Conservation (phyloP, 345 rosid species). For the Dimocarpus longan region DNA sequence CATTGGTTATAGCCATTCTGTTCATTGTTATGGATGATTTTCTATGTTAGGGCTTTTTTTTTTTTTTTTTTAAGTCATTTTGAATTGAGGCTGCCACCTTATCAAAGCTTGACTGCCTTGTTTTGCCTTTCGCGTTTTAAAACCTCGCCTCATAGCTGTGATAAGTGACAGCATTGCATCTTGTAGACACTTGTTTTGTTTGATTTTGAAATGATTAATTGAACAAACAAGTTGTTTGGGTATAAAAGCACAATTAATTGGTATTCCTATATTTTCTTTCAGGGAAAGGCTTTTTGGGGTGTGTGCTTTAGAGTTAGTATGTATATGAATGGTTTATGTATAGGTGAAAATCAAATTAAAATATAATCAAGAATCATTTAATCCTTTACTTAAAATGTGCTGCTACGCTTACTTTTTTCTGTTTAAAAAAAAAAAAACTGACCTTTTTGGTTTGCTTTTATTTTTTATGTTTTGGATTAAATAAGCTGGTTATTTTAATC, state of each 20-base stretch:
- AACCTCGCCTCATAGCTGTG: background rate
- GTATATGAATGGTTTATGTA: background rate
- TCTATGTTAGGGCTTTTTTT: background rate
- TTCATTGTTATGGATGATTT: background rate
- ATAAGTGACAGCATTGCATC: background rate
- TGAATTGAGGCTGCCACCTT: background rate
- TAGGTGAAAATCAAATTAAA: background rate
- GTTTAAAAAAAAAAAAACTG: background rate
- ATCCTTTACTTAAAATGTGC: background rate
- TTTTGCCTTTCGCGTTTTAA: background rate
- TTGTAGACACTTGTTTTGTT: background rate
- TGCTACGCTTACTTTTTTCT: background rate
- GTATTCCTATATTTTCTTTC: background rate
- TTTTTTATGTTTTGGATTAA: background rate
- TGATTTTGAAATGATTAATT: background rate
- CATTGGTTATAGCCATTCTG: background rate
- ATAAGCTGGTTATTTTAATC: background rate
- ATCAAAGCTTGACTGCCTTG: background rate
- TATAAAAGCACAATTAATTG: background rate
- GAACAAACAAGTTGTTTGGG: background rate
- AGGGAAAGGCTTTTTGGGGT: background rate
- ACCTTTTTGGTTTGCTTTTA: background rate
- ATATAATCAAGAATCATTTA: background rate
- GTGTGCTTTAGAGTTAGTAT: background rate
- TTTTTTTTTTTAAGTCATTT: background rate